Evolutionary conservation across 2,329 filamentous ascomycete species (phyloP).

Genomic region (Penicillium sp.): DNA sequence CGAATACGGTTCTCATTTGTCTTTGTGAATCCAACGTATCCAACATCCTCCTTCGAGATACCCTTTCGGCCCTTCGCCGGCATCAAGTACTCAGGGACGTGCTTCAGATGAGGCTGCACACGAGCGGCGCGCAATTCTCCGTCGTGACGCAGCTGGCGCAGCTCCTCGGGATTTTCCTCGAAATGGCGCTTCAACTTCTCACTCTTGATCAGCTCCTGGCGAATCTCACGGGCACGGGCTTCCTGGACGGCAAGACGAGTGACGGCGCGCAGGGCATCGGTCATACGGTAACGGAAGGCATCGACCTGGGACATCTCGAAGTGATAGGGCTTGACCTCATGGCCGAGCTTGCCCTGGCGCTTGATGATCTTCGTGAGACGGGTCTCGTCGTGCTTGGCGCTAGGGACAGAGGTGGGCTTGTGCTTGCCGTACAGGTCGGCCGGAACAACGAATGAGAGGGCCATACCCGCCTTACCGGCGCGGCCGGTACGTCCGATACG

Average conservation of each 20-base stretch:
- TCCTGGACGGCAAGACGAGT: constrained; percentile 88
- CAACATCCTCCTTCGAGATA: constrained; percentile 63
- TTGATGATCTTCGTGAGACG: constrained; percentile 75
- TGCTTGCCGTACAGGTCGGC: constrained; percentile 81
- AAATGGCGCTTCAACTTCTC: constrained; percentile 95
- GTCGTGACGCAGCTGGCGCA: constrained; percentile 85
- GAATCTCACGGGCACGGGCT: constrained; percentile 81
- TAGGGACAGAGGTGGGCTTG: constrained; percentile 74
- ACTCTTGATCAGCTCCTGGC: constrained; percentile 85
- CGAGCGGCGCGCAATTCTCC: constrained; percentile 78
- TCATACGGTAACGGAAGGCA: constrained; percentile 91
- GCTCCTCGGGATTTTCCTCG: constrained; percentile 90
- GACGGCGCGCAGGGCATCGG: constrained; percentile 84
- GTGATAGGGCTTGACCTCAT: constrained; percentile 82
- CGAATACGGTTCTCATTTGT: constrained; percentile 50
- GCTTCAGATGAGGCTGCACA: constrained; percentile 84
- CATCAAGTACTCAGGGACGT: constrained; percentile 90
- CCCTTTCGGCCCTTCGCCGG: constrained; percentile 73
- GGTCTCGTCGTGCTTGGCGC: constrained; percentile 79
- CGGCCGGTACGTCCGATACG: constrained; percentile 90
- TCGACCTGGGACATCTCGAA: constrained; percentile 95
- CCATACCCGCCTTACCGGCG: constrained; percentile 88
- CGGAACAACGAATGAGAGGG: constrained; percentile 91
- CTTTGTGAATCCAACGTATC: constrained; percentile 69
- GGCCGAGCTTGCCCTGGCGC: constrained; percentile 73